Evolutionary conservation across 225 moss, liverwort and hornwort species (phyloP), one percentile per base, ranked within the genome.

Genomic region (Climacium dendroides): DNA sequence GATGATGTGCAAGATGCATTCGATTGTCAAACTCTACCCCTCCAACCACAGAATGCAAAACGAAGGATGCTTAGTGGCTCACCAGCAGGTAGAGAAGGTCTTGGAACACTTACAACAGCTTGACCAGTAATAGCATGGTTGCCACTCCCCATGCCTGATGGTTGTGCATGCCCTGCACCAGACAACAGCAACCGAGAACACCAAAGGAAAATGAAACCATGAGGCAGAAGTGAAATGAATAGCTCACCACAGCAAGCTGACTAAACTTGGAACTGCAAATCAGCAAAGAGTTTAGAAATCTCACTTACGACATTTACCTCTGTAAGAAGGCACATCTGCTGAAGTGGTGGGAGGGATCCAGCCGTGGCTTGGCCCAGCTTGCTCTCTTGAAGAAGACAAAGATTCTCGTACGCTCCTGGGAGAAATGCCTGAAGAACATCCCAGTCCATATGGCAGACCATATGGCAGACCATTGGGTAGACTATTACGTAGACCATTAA

Each of bases 11-110:
- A 80, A 76, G 62, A 41, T 61, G 70, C 62, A 79, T 60, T 83
- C 23, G 32, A 77, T 34, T 66, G 78, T 76, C 60, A 78, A 83
- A 83, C 76, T 69, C 59, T 74, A 66, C 58, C 45, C 30, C 39
- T 73, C 48, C 37, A 74, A 84, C 16, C 55, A 73, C 15, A 83
- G 30, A 72, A 84, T 83, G 63, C 52, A 83, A 41, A 74, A 47
- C 48, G 83, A 82, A 80, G 61, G 71, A 82, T 89, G 61, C 65
- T 89, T 16, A 75, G 85, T 61, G 79, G 73, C 88, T 86, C 86
- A 91, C 91, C 70, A 88, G 86, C 54, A 79, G 64, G 82, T 80
- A 75, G 79, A 83, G 48, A 83, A 63, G 86, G 81, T 66, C 85
- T 81, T 66, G 82, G 82, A 73, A 74, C 85, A 86, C 82, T 67